Conservation (phyloP, 2,329 filamentous ascomycete species). For the Verticillium nonalfalfae region DNA sequence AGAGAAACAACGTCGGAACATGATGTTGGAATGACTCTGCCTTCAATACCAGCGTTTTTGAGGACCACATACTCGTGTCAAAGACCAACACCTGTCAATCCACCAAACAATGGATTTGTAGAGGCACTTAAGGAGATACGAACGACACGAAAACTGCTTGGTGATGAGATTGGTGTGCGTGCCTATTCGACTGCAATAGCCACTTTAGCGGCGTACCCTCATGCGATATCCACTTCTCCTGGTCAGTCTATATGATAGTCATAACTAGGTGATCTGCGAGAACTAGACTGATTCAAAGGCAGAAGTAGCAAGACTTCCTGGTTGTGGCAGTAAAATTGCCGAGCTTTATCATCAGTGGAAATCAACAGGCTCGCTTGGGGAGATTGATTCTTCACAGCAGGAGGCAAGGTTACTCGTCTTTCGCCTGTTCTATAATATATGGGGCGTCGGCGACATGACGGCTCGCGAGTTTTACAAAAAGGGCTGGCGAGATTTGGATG, state of each 20-base stretch:
- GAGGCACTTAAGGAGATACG: constrained; percentile 68
- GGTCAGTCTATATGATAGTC: constrained; percentile 24
- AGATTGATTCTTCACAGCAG: constrained; percentile 55
- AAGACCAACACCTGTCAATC: constrained; percentile 61
- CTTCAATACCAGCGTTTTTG: constrained; percentile 50
- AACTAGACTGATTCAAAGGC: constrained; percentile 2
- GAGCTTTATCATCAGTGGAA: constrained; percentile 72
- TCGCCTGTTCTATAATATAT: constrained; percentile 73
- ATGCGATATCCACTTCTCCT: constrained; percentile 29
- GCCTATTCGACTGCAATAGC: constrained; percentile 89
- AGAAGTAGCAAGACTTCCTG: constrained; percentile 59
- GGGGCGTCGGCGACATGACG: constrained; percentile 82
- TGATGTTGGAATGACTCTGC: constrained; percentile 51
- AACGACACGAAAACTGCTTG: constrained; percentile 60
- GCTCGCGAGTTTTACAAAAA: constrained; percentile 75
- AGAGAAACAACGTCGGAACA: constrained; percentile 75
- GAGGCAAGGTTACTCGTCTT: constrained; percentile 61
- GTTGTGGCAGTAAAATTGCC: constrained; percentile 76
- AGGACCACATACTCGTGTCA: constrained; percentile 69
- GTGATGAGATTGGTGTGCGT: constrained; percentile 72
- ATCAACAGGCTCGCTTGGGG: constrained; percentile 50
- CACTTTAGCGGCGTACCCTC: constrained; percentile 73
- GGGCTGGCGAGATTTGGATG: constrained; percentile 79
- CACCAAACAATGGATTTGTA: constrained; percentile 73
- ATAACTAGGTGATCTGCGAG: not conserved